Conservation (phyloP, 768 basidiomycete genomes). For the Holtermanniella nyarrowii region DNA sequence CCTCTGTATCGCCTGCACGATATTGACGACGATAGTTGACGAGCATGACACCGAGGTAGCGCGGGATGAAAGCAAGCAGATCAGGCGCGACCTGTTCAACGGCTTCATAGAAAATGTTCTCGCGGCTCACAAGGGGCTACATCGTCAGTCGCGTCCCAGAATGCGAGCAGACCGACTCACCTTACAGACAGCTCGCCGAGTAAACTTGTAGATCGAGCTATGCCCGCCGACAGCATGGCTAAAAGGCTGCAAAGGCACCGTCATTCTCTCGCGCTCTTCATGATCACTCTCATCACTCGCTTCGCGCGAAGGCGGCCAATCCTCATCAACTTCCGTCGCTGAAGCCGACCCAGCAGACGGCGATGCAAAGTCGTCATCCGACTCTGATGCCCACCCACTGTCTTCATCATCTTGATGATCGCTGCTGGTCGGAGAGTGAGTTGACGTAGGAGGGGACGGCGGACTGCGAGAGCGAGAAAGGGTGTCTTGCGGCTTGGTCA, state of each 20-base stretch:
- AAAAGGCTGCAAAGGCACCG: conserved; percentile 89
- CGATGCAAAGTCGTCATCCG: not conserved
- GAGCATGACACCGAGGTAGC: conserved; percentile 96
- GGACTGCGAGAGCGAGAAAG: too few relatives aligned
- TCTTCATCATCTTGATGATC: not conserved
- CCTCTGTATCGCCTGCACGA: conserved; percentile 15
- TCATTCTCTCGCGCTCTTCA: conserved; percentile 24
- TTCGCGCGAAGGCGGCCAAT: not conserved
- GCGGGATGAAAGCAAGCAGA: conserved; percentile 86
- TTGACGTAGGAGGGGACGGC: too few relatives aligned
- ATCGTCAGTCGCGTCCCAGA: not conserved
- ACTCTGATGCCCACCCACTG: not conserved
- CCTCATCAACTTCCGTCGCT: conserved; percentile 12
- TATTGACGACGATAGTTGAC: conserved; percentile 81
- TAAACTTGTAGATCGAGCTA: conserved; percentile 94
- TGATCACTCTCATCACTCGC: not conserved
- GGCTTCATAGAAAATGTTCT: conserved; percentile 95
- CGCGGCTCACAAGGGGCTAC: conserved; percentile 88
- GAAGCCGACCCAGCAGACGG: conserved; percentile 6
- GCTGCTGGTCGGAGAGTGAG: too few relatives aligned
- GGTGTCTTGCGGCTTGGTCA: too few relatives aligned
- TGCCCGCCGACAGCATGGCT: conserved; percentile 98
- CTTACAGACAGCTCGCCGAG: conserved; percentile 95
- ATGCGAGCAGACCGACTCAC: conserved; percentile 47
- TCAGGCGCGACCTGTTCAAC: conserved; percentile 90